These are phyloP conservation scores for Chlorophyllum brunneum DNA, from an alignment of 768 basidiomycete species.

Conservation along the genomic window DNA sequence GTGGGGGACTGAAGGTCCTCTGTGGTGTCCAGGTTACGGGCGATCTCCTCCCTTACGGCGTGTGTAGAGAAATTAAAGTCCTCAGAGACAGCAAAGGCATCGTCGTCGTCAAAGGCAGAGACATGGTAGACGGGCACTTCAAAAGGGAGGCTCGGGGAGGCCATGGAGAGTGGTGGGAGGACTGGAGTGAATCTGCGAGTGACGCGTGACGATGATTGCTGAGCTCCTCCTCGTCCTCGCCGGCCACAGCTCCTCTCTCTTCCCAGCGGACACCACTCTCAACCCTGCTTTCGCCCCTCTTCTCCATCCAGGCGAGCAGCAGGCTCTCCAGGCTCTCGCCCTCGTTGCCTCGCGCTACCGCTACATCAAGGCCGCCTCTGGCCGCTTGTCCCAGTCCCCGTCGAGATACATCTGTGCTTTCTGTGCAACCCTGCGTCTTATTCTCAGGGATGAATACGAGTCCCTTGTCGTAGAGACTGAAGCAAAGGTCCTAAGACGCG, in stretches of 20 bases:
- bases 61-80: constrained; percentile 55
- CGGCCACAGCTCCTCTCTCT: constrained; percentile 84
- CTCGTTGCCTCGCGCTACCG: constrained; percentile 73
- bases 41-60: constrained; percentile 59
- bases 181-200: constrained; percentile 11
- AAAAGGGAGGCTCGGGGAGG: constrained; percentile 8
- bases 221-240: constrained; percentile 85
- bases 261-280: constrained; percentile 54
- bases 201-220: constrained; percentile 62
- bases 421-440: constrained; percentile 66
- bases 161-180: constrained; percentile 19
- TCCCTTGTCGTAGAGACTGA: constrained; percentile 77
- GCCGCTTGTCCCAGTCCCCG: constrained; percentile 46
- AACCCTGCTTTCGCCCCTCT: constrained; percentile 64
- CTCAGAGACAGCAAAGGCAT: constrained; percentile 65
- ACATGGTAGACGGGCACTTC: constrained; percentile 20
- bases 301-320: constrained; percentile 85
- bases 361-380: constrained; percentile 59
- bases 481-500: constrained; percentile 69
- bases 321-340: constrained; percentile 78
- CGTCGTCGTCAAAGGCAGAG: constrained; percentile 48
- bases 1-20: constrained; percentile 16
- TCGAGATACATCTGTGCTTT: constrained; percentile 81
- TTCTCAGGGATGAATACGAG: constrained; percentile 80
- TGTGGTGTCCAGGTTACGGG: constrained; percentile 36